These are phyloP conservation scores for Niebla homalea DNA, from an alignment of 495 filamentous ascomycete species.

Conservation along the genomic window DNA sequence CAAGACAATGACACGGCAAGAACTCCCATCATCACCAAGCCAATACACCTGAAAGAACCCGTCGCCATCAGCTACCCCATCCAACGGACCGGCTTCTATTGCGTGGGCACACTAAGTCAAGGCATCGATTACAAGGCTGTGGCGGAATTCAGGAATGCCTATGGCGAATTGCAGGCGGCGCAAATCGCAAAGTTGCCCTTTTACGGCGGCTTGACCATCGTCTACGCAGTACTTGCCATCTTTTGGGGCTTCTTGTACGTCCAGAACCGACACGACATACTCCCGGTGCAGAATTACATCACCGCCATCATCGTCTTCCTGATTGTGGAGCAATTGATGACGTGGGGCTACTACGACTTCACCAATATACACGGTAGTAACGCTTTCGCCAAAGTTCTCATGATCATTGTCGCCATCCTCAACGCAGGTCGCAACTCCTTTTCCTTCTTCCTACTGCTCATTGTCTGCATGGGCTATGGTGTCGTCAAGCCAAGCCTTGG, in stretches of 20 bases:
- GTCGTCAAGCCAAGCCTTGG: constrained; percentile 93
- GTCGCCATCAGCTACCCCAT: constrained; percentile 66
- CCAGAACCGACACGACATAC: constrained; percentile 86
- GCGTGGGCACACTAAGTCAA: constrained; percentile 64
- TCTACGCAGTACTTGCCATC: constrained; percentile 74
- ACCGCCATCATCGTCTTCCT: constrained; percentile 94
- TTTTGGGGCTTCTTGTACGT: constrained; percentile 96
- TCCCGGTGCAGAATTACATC: constrained; percentile 99
- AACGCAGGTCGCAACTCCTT: constrained; percentile 93
- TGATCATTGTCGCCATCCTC: constrained; percentile 79
- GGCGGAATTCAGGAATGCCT: constrained; percentile 88
- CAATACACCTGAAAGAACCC: constrained; percentile 68
- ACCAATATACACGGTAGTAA: constrained; percentile 81
- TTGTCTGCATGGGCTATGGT: constrained; percentile 99
- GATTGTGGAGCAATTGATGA: constrained; percentile 90
- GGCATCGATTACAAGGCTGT: constrained; percentile 59
- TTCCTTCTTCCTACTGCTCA: constrained; percentile 95
- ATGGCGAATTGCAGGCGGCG: constrained; percentile 85
- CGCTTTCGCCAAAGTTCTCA: constrained; percentile 60
- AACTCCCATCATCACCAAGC: constrained; percentile 60
- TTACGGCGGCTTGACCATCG: constrained; percentile 87
- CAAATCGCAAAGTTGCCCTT: constrained; percentile 97
- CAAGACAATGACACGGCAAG: constrained; percentile 56
- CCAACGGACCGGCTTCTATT: constrained; percentile 89
- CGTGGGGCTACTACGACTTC: constrained; percentile 95